phyloP scores from a whole-genome alignment of 768 basidiomycete species.

The Suillus ampliporus region DNA sequence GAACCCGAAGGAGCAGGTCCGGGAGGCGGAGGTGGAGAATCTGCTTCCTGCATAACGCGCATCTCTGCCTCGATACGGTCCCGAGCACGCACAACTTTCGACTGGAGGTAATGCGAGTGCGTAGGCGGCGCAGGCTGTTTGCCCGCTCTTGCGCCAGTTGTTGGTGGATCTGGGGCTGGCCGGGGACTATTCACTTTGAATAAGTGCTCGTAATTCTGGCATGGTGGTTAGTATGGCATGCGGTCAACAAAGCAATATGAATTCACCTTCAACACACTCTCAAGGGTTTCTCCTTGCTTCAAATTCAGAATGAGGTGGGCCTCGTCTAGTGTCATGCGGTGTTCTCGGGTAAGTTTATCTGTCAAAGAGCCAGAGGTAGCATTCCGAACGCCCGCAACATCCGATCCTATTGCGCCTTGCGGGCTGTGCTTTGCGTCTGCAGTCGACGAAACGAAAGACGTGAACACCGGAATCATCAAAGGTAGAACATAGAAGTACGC shows the following conservation, averaged over 20 bases:
- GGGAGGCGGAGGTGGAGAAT: conserved; percentile 22
- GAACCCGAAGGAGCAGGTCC: conserved; percentile 16
- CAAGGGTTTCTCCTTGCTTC: conserved; percentile 73
- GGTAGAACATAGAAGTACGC: conserved; percentile 34
- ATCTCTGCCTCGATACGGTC: conserved; percentile 94
- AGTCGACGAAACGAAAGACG: neutral
- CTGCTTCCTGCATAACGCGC: conserved; percentile 33
- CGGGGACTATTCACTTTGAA: conserved; percentile 88
- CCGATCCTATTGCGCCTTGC: conserved; percentile 67
- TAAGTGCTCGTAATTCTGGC: conserved; percentile 89
- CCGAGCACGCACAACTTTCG: conserved; percentile 93
- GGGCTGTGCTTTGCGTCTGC: conserved; percentile 86
- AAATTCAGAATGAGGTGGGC: conserved; percentile 91
- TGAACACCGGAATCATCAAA: conserved; percentile 4
- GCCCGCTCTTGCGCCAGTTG: conserved; percentile 41
- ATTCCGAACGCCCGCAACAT: conserved; percentile 74
- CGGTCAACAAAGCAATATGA: conserved; percentile 6
- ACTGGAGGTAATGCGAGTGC: conserved; percentile 93
- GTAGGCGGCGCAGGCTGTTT: conserved; percentile 48
- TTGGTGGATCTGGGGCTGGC: conserved; percentile 55
- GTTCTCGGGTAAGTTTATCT: conserved; percentile 82
- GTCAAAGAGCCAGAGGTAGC: conserved; percentile 78
- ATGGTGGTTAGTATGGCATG: conserved; percentile 1
- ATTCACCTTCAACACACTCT: conserved; percentile 74
- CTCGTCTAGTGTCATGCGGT: conserved; percentile 95